Conservation (phyloP, 768 basidiomycete genomes). For the Tylopilus rubrobrunneus region DNA sequence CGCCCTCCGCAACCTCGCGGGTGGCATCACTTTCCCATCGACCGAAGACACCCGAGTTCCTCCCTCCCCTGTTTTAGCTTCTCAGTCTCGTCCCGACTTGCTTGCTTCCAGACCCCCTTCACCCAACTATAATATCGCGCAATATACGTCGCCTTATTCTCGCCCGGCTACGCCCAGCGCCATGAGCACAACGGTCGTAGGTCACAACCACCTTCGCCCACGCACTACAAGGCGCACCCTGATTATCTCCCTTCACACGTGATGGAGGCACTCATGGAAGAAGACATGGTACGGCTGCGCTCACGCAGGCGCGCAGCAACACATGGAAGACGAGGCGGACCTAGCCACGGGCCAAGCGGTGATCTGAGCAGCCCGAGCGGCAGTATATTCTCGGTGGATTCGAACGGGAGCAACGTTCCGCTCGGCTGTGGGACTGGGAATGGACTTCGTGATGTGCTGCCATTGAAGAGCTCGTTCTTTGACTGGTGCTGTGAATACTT, state of each 20-base stretch:
- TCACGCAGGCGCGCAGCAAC: conserved; percentile 51
- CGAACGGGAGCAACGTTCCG: conserved; percentile 60
- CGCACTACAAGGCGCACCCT: conserved; percentile 33
- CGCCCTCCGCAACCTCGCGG: conserved; percentile 65
- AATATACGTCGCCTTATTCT: conserved; percentile 75
- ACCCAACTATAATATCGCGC: conserved; percentile 73
- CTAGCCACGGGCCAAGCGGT: conserved; percentile 35
- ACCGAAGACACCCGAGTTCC: conserved; percentile 49
- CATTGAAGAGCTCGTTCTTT: conserved; percentile 87
- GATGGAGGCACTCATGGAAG: conserved; percentile 86
- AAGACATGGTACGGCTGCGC: conserved; percentile 88
- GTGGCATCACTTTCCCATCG: conserved; percentile 67
- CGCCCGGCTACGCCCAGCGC: conserved; percentile 43
- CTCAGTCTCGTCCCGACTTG: conserved; percentile 20
- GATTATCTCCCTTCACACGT: conserved; percentile 74
- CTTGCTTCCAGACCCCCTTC: conserved; percentile 68
- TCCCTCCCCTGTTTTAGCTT: conserved; percentile 29
- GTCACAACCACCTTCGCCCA: conserved; percentile 32
- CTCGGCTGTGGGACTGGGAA: conserved; percentile 76
- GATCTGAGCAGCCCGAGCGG: conserved; percentile 64
- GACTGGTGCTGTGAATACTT: conserved; percentile 98
- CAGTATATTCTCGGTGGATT: conserved; percentile 77
- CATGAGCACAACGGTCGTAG: conserved; percentile 20
- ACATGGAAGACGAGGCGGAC: conserved; percentile 42
- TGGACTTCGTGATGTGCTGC: conserved; percentile 80